Evolutionary conservation across 1,284 basidiomycete genomes (phyloP).

Genomic region (Ustilago sp.): DNA sequence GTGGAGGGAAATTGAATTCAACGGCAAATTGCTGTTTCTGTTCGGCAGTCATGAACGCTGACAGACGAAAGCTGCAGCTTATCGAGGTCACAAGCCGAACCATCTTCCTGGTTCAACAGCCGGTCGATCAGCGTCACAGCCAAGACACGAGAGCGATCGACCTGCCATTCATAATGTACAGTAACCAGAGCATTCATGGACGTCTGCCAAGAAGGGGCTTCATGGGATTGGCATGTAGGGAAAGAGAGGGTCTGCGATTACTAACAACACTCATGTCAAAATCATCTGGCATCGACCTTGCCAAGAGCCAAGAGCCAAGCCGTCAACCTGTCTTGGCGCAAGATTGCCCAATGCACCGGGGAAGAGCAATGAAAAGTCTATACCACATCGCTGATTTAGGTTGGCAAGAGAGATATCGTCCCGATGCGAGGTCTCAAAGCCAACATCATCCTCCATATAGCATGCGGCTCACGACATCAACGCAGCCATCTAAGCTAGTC

Average conservation of each 20-base stretch:
- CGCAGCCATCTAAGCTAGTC: background rate
- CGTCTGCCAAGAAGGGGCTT: constrained; percentile 1
- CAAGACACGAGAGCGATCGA: background rate
- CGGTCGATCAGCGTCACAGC: constrained; percentile 1
- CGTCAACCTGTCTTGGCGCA: background rate
- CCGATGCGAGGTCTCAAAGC: background rate
- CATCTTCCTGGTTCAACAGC: background rate
- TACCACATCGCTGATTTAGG: constrained; percentile 5
- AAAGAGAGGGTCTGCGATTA: background rate
- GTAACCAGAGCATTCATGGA: background rate
- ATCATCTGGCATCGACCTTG: background rate
- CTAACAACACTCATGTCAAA: constrained; percentile 5
- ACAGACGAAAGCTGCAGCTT: background rate
- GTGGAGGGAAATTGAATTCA: background rate
- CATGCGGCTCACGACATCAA: background rate
- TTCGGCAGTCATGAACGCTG: background rate
- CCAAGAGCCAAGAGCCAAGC: constrained; percentile 14
- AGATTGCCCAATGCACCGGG: background rate
- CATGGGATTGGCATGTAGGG: background rate
- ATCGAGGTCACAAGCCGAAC: background rate
- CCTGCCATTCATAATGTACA: background rate
- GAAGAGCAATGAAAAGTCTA: background rate
- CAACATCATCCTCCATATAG: background rate
- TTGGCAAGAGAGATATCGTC: background rate
- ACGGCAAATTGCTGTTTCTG: background rate